Evolutionary conservation across 306 rosid genomes (phyloP).

Genomic region (Sicyos baderoa): DNA sequence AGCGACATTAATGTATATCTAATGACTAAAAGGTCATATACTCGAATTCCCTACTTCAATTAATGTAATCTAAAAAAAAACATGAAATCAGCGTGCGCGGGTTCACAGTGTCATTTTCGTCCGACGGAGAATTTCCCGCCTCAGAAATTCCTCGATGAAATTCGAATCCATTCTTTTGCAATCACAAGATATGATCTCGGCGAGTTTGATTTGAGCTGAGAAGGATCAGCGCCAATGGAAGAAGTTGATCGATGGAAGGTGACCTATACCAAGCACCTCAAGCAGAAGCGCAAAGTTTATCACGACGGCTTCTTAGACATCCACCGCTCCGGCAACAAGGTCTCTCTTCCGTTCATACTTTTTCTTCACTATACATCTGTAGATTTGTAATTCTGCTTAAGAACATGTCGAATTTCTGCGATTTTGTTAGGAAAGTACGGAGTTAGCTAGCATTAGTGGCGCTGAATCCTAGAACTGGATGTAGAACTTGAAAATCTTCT

Average conservation of each 20-base stretch:
- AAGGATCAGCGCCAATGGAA: slow-evolving; percentile 31
- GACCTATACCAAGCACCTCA: slow-evolving; percentile 67
- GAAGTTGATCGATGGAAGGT: slow-evolving; percentile 62
- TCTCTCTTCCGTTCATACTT: slow-evolving; percentile 11
- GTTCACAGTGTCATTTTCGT: neutral
- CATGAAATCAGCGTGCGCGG: neutral
- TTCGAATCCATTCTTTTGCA: neutral
- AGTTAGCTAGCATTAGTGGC: slow-evolving; percentile 4
- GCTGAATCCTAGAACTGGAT: neutral
- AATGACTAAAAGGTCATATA: too few species aligned
- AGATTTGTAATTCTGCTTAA: neutral
- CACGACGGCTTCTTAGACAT: slow-evolving; percentile 38
- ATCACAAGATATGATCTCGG: neutral
- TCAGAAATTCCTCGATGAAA: neutral
- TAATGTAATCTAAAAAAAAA: too few species aligned
- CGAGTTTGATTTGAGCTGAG: slow-evolving; percentile 1
- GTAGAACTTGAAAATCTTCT: neutral
- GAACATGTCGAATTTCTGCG: neutral
- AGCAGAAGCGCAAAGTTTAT: slow-evolving; percentile 72
- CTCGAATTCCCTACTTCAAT: too few species aligned
- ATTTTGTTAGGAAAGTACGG: neutral
- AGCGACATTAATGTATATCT: too few species aligned
- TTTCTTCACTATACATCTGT: neutral
- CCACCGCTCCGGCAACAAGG: slow-evolving; percentile 57
- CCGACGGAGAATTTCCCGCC: slow-evolving; percentile 11